Percentiles rank a stretch among this genome's conserved stretches.
Evolutionary conservation across 768 basidiomycete species (phyloP).

Genomic region (Mycena rebaudengoi): DNA sequence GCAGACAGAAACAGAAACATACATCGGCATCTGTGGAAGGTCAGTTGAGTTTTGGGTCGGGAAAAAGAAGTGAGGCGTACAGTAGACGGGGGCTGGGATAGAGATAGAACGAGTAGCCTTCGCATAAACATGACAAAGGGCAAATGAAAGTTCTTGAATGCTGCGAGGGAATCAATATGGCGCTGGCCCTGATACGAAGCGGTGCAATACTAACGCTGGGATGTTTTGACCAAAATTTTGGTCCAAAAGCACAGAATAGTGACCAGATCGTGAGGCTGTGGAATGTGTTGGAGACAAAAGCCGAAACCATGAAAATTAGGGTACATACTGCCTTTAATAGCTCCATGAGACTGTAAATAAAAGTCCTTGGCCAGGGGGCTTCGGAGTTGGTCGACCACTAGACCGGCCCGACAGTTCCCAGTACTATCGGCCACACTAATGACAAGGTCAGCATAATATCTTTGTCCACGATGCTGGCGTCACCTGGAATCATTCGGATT

Average conservation of each 20-base stretch:
- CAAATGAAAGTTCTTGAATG: constrained; percentile 55
- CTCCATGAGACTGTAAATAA: constrained; percentile 65
- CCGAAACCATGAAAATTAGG: not conserved
- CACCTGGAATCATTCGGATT: not conserved
- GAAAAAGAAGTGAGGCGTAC: constrained; percentile 47
- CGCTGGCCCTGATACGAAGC: too few species aligned
- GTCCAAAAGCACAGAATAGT: constrained; percentile 59
- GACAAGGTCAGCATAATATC: not conserved
- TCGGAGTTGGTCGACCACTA: constrained; percentile 48
- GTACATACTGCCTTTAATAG: constrained; percentile 60
- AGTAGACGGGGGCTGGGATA: constrained; percentile 69
- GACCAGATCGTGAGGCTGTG: constrained; percentile 48
- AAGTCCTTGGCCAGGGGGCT: constrained; percentile 49
- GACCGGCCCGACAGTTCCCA: constrained; percentile 62
- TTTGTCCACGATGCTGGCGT: not conserved
- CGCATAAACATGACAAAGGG: constrained; percentile 62
- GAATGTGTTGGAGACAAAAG: not conserved
- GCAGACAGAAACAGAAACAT: not conserved
- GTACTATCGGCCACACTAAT: constrained; percentile 47
- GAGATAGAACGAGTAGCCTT: constrained; percentile 65
- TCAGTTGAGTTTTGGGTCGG: not conserved
- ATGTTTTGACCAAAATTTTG: constrained; percentile 37
- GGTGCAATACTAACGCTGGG: not conserved
- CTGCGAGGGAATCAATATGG: too few species aligned
- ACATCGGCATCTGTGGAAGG: constrained; percentile 18